A percentile compares a stretch with the other conserved stretches of the same genome.
phyloP scores from a whole-genome alignment of 306 rosid genomes.

The Biancaea sappan region DNA sequence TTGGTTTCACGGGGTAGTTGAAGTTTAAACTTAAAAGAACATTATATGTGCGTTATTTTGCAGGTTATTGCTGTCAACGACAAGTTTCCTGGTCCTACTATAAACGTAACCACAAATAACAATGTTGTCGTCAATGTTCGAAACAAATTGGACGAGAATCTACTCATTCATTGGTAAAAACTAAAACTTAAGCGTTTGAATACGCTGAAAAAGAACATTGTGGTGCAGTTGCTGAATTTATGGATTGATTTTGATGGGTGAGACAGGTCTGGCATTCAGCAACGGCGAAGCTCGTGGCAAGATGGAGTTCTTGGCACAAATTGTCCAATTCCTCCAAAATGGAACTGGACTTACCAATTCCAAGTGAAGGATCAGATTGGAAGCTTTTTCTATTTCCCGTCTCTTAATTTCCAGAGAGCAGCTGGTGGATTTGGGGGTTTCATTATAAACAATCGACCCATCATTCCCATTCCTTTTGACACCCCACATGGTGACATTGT shows the following conservation, averaged over 20 bases:
- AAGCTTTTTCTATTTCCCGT: conserved; percentile 93
- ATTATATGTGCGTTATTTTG: conserved; percentile 36
- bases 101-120: conserved; percentile 89
- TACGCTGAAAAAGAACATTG: background rate
- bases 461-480: conserved; percentile 83
- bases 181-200: background rate
- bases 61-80: conserved; percentile 90
- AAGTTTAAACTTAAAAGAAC: conserved; percentile 25
- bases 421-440: conserved; percentile 91
- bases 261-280: conserved; percentile 91
- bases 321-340: conserved; percentile 95
- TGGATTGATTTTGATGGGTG: conserved; percentile 30
- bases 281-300: conserved; percentile 87
- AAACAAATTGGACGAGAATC: conserved; percentile 86
- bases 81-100: conserved; percentile 84
- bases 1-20: conserved; percentile 23
- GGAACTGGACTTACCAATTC: conserved; percentile 98
- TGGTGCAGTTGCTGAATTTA: conserved; percentile 15
- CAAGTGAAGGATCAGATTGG: conserved; percentile 98
- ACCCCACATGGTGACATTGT: conserved; percentile 78
- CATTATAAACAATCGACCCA: conserved; percentile 60
- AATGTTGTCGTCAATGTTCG: conserved; percentile 80
- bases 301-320: conserved; percentile 95
- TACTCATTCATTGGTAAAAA: conserved; percentile 81
- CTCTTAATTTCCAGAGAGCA: conserved; percentile 90